Evolutionary conservation across 176 grass and related monocot genomes (phyloP).

Genomic region (Triticum turgidum): DNA sequence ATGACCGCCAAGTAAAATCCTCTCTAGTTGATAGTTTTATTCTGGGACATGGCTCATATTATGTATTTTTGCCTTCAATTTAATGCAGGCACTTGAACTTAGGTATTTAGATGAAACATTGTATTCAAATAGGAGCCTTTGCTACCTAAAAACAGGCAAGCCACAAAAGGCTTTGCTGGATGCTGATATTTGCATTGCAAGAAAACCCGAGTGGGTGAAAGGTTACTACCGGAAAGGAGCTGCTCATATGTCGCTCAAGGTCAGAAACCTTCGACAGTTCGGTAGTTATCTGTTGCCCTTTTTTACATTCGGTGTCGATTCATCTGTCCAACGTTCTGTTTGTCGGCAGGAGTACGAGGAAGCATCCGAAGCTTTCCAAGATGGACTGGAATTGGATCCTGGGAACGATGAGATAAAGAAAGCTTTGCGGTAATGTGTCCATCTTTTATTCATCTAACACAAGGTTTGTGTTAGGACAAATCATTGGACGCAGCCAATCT

Average conservation of each 20-base stretch:
- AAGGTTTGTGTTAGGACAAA: background rate
- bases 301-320: background rate
- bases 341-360: constrained; percentile 25
- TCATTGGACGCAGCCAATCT: background rate
- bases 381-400: constrained; percentile 35
- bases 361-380: constrained; percentile 34
- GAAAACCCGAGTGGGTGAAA: constrained; percentile 27
- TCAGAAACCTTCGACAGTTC: background rate
- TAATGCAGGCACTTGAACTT: constrained; percentile 29
- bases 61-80: background rate
- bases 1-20: background rate
- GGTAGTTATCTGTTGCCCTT: background rate
- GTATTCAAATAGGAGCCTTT: constrained; percentile 41
- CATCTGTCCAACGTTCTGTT: background rate
- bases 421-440: background rate
- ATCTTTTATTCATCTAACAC: background rate
- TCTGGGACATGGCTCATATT: background rate
- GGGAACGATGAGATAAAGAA: constrained; percentile 17
- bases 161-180: constrained; percentile 15
- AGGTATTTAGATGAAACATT: constrained; percentile 2
- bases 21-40: background rate
- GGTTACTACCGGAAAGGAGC: constrained; percentile 48
- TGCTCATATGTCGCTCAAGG: constrained; percentile 42
- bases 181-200: constrained; percentile 34
- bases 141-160: constrained; percentile 27